phyloP scores from a whole-genome alignment of 2,329 filamentous ascomycete species.

The Colletotrichum lupini region DNA sequence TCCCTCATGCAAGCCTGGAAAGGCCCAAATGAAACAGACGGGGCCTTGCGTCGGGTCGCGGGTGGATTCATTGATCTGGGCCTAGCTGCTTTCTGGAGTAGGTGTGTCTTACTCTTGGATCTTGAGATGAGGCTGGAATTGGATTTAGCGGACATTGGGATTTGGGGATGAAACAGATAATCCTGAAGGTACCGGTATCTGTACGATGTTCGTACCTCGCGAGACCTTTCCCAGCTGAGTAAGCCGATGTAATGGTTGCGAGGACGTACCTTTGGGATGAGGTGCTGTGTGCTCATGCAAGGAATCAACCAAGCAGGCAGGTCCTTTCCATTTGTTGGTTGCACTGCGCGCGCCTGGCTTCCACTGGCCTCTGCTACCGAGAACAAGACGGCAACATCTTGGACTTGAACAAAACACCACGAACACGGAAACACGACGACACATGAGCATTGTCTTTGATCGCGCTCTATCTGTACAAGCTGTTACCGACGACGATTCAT shows the following conservation, averaged over 20 bases:
- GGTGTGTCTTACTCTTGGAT: not conserved
- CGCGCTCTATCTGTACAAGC: not conserved
- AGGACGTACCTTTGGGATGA: not conserved
- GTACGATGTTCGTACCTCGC: not conserved
- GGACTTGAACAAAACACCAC: not conserved
- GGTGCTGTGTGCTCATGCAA: not conserved
- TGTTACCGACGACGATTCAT: not conserved
- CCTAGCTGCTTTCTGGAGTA: not conserved
- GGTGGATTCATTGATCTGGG: not conserved
- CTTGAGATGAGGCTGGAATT: constrained; percentile 6
- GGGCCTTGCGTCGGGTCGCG: constrained; percentile 22
- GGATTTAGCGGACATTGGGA: not conserved
- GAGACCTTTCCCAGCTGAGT: too few relatives aligned
- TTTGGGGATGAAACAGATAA: not conserved
- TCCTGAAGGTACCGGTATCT: not conserved
- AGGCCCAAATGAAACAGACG: constrained; percentile 26
- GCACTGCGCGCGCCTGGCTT: not conserved
- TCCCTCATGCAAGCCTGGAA: constrained; percentile 1
- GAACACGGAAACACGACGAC: not conserved
- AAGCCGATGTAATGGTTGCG: not conserved
- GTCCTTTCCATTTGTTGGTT: not conserved
- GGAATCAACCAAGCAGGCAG: not conserved
- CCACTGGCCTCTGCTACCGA: not conserved
- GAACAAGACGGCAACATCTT: not conserved
- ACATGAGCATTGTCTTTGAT: not conserved